phyloP scores from a whole-genome alignment of 352 stramenopile species.

The Blastocystis hominis region DNA sequence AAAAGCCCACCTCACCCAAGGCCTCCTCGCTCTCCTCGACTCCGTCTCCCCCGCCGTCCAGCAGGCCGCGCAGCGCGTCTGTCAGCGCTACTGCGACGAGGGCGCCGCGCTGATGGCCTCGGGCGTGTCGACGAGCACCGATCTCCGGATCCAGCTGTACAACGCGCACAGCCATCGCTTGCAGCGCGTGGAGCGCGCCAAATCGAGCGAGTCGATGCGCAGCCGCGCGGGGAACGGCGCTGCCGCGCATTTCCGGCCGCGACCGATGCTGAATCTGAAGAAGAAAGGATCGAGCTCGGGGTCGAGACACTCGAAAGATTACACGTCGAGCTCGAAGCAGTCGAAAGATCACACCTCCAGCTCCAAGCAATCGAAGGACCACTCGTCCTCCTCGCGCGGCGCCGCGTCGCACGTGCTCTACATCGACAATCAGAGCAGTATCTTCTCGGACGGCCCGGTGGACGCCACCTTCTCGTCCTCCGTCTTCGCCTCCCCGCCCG shows the following conservation, averaged over 20 bases:
- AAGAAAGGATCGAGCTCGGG: neutral
- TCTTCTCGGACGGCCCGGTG: neutral
- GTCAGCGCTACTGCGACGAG: neutral
- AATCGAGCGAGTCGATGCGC: neutral
- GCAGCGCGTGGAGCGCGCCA: neutral
- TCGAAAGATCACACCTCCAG: neutral
- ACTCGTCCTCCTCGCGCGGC: neutral
- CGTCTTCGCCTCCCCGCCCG: neutral
- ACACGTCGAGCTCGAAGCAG: neutral
- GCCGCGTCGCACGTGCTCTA: neutral
- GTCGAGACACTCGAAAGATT: neutral
- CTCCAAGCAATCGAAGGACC: neutral
- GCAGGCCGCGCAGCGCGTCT: neutral
- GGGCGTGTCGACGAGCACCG: neutral
- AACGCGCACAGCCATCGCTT: neutral
- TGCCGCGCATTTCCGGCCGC: neutral
- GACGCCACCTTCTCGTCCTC: neutral
- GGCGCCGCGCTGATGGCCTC: neutral
- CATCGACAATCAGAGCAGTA: neutral
- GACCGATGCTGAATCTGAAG: neutral
- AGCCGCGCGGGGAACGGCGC: neutral
- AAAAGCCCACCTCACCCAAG: neutral
- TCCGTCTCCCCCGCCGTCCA: neutral
- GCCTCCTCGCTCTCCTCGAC: neutral
- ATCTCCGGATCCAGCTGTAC: neutral